Conservation (phyloP, 1,139 yeast species). For the Kurtzmaniella natalensis region DNA sequence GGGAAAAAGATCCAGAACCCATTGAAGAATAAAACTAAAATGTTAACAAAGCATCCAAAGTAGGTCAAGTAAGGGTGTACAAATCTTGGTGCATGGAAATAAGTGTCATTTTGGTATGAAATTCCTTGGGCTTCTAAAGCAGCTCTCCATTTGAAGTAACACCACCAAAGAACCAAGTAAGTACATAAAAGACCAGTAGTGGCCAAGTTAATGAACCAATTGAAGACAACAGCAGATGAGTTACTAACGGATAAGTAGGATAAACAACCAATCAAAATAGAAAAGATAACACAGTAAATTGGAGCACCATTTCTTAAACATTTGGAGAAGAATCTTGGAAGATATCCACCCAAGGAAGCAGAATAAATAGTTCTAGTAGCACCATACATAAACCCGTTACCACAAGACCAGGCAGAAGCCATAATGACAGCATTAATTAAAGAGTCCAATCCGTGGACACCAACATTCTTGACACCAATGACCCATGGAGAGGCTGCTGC, state of each 20-base stretch:
- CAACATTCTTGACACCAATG: conserved; percentile 32
- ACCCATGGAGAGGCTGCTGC: conserved; percentile 41
- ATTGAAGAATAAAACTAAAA: conserved; percentile 29
- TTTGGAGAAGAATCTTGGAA: conserved; percentile 30
- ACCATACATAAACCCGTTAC: conserved; percentile 32
- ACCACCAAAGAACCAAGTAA: conserved; percentile 46
- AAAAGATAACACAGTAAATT: conserved; percentile 25
- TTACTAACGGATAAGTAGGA: conserved; percentile 26
- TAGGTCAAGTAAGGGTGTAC: conserved; percentile 31
- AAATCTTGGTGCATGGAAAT: conserved; percentile 24
- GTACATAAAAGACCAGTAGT: conserved; percentile 53
- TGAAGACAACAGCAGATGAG: conserved; percentile 28
- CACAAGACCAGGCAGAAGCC: conserved; percentile 37
- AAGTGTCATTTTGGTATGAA: conserved; percentile 18
- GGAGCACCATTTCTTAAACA: conserved; percentile 34
- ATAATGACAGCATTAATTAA: conserved; percentile 33
- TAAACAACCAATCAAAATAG: conserved; percentile 21
- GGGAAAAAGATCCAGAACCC: conserved; percentile 44
- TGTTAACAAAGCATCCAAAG: conserved; percentile 24
- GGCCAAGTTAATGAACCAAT: conserved; percentile 36
- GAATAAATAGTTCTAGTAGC: conserved; percentile 34
- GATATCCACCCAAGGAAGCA: conserved; percentile 34
- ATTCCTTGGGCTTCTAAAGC: conserved; percentile 32
- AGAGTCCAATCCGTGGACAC: conserved; percentile 32
- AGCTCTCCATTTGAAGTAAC: conserved; percentile 37